phyloP scores from a whole-genome alignment of 164 flowering plant species.

The Liquidambar formosana region DNA sequence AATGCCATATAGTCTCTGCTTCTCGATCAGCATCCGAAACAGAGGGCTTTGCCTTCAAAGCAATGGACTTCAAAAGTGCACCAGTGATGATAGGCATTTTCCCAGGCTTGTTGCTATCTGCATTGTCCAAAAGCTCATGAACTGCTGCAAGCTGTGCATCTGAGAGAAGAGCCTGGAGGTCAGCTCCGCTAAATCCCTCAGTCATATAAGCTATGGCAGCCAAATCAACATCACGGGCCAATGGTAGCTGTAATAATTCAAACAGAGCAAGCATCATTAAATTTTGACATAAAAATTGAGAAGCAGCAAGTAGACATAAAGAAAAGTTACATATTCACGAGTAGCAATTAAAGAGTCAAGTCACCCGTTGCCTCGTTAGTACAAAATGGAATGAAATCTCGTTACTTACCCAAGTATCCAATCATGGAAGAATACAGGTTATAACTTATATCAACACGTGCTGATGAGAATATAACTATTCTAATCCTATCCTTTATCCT shows the following conservation, averaged over 20 bases:
- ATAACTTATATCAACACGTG: no score
- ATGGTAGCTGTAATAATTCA: slow-evolving; percentile 62
- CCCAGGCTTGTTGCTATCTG: slow-evolving; percentile 26
- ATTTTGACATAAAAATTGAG: no score
- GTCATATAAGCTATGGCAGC: slow-evolving; percentile 69
- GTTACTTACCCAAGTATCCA: no score
- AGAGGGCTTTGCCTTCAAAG: slow-evolving; percentile 78
- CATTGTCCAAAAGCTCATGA: slow-evolving; percentile 60
- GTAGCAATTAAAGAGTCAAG: no score
- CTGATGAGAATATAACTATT: no score
- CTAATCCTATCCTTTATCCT: no score
- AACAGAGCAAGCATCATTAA: background rate
- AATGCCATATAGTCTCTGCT: slow-evolving; percentile 64
- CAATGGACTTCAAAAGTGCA: slow-evolving; percentile 59
- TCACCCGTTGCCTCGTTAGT: no score
- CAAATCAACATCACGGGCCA: slow-evolving; percentile 71
- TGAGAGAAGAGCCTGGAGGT: slow-evolving; percentile 93
- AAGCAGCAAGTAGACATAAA: no score
- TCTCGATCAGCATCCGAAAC: slow-evolving; percentile 89
- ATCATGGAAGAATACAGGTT: no score
- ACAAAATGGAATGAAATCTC: no score
- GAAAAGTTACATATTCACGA: no score
- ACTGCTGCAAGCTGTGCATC: slow-evolving; percentile 93
- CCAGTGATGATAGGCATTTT: slow-evolving; percentile 62
- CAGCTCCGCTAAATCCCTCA: slow-evolving; percentile 99